phyloP scores from a whole-genome alignment of 2,329 filamentous ascomycete species.

The Nannizzia gypsea region DNA sequence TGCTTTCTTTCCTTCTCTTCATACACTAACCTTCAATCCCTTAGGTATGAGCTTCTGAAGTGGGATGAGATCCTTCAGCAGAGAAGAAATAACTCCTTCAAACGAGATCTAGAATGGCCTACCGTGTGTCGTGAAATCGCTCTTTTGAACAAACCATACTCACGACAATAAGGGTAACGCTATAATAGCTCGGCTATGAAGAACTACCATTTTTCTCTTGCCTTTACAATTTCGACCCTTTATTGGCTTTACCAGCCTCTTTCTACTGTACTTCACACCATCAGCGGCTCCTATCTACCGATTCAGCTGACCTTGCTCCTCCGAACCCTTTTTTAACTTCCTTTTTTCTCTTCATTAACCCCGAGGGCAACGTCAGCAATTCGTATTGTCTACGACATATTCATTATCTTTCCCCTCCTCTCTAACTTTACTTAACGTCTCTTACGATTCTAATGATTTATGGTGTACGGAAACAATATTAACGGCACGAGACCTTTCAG shows the following conservation, averaged over 20 bases:
- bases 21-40: background rate
- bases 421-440: background rate
- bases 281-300: background rate
- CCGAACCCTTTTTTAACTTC: background rate
- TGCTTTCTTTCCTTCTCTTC: background rate
- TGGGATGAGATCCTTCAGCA: conserved; percentile 73
- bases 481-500: background rate
- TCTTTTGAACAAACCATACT: conserved; percentile 90
- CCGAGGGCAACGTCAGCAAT: background rate
- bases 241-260: background rate
- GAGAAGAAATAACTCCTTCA: conserved; percentile 43
- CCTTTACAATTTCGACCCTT: background rate
- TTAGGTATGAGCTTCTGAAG: conserved; percentile 70
- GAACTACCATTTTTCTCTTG: background rate
- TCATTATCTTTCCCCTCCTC: background rate
- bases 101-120: conserved; percentile 80
- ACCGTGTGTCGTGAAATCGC: conserved; percentile 83
- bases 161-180: conserved; percentile 8
- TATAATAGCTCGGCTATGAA: background rate
- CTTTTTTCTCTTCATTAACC: background rate
- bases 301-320: too few relatives aligned
- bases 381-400: too few relatives aligned
- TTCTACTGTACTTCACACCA: background rate
- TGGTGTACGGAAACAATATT: background rate
- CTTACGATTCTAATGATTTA: background rate